A percentile compares a stretch with the other conserved stretches of the same genome.
Evolutionary conservation across 2,329 filamentous ascomycete genomes (phyloP).

Genomic region (Diaporthe longicolla): DNA sequence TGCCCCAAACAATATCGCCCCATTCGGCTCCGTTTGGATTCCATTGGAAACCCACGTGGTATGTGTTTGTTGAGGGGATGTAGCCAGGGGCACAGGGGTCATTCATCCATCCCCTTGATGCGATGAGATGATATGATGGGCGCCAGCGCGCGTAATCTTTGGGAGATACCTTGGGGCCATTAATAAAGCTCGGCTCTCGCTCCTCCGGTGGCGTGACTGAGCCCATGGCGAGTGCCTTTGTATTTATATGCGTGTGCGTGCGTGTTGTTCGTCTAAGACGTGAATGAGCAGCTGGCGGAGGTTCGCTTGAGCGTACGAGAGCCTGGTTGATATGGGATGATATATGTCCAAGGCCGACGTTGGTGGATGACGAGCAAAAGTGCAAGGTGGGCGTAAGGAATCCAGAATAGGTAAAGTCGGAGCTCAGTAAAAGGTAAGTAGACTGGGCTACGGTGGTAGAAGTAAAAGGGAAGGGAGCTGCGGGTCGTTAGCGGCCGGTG

Average conservation of each 20-base stretch:
- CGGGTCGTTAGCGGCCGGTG: constrained; percentile 26
- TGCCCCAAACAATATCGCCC: constrained; percentile 63
- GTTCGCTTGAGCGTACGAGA: neutral
- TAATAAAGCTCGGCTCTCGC: neutral
- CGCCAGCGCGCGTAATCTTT: constrained; percentile 38
- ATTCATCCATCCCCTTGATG: constrained; percentile 52
- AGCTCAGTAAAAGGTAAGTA: neutral
- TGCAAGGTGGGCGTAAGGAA: neutral
- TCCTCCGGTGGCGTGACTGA: constrained; percentile 23
- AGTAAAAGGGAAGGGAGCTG: constrained; percentile 13
- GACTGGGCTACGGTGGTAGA: constrained; percentile 13
- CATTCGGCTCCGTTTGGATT: constrained; percentile 56
- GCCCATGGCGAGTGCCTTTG: constrained; percentile 7
- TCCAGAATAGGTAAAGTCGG: constrained; percentile 33
- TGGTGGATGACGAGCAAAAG: neutral
- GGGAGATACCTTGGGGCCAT: neutral
- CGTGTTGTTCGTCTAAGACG: neutral
- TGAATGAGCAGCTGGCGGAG: neutral
- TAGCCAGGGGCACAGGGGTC: constrained; percentile 66
- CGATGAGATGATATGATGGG: constrained; percentile 45
- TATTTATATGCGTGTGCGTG: neutral
- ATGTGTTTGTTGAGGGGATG: constrained; percentile 59
- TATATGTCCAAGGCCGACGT: neutral
- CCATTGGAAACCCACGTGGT: constrained; percentile 69
- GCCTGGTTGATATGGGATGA: neutral